A percentile compares a stretch with the other conserved stretches of the same genome.
Conservation (phyloP, 2,329 filamentous ascomycete species). For the Talaromyces albobiverticillius region DNA sequence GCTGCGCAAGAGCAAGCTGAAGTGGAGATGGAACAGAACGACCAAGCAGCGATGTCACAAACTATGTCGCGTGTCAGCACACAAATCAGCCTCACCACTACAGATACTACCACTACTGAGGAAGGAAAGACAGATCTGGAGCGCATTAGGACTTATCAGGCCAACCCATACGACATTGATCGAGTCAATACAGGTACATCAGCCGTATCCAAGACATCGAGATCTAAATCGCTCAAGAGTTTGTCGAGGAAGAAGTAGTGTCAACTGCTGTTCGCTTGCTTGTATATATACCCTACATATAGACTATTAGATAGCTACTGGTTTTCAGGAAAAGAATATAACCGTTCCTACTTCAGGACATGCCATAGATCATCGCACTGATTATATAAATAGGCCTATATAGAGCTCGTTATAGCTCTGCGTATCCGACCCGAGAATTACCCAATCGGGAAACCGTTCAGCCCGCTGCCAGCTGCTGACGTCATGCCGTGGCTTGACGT, state of each 20-base stretch:
- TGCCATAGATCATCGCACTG: too few species aligned
- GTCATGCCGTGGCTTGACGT: not conserved
- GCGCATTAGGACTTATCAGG: slow-evolving; percentile 32
- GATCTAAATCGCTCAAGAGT: not conserved
- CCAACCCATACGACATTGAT: slow-evolving; percentile 44
- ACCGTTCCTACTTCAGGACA: too few species aligned
- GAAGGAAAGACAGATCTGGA: slow-evolving; percentile 23
- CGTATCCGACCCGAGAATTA: not conserved
- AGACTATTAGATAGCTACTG: too few species aligned
- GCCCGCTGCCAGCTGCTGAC: not conserved
- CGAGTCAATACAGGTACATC: slow-evolving; percentile 36
- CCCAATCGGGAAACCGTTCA: not conserved
- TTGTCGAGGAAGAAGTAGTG: not conserved
- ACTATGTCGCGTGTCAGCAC: not conserved
- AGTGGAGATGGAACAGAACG: not conserved
- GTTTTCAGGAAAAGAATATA: too few species aligned
- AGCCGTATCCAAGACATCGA: not conserved
- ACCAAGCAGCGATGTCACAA: not conserved
- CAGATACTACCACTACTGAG: slow-evolving; percentile 8
- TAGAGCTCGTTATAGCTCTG: too few species aligned
- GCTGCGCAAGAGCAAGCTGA: slow-evolving; percentile 13
- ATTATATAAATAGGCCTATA: too few species aligned
- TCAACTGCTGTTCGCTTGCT: not conserved
- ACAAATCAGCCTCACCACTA: not conserved
- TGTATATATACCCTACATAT: too few species aligned